phyloP scores from a whole-genome alignment of 164 flowering plant genomes.

The Dillenia suffruticosa region DNA sequence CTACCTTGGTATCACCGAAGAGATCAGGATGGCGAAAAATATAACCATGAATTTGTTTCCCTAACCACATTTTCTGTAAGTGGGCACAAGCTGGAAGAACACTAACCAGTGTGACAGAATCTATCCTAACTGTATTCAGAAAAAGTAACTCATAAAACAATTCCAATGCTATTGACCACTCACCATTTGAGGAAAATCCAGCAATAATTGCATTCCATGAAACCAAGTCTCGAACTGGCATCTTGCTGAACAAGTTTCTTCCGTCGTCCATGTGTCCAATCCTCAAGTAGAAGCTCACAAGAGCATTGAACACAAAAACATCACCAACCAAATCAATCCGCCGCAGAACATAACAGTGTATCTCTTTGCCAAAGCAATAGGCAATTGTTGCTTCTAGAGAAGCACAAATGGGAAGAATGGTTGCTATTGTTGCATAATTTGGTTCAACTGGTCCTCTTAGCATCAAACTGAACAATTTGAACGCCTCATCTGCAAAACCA shows the following conservation, averaged over 20 bases:
- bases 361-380: conserved; percentile 39
- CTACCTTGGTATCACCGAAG: conserved; percentile 36
- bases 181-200: conserved; percentile 54
- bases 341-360: conserved; percentile 49
- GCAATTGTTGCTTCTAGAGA: conserved; percentile 25
- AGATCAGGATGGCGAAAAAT: conserved; percentile 33
- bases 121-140: conserved; percentile 21
- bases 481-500: conserved; percentile 35
- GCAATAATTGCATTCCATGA: conserved; percentile 84
- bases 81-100: conserved; percentile 68
- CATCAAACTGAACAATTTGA: conserved; percentile 47
- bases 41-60: conserved; percentile 60
- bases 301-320: conserved; percentile 55
- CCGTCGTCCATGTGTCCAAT: conserved; percentile 44
- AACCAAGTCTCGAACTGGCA: conserved; percentile 57
- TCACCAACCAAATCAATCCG: conserved; percentile 31
- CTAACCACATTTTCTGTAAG: conserved; percentile 28
- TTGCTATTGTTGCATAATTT: conserved; percentile 63
- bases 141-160: conserved; percentile 41
- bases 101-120: conserved; percentile 55
- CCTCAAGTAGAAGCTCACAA: conserved; percentile 68
- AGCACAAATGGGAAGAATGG: conserved; percentile 61
- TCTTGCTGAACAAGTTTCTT: conserved; percentile 43
- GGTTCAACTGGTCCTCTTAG: conserved; percentile 32
- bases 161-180: conserved; percentile 42